Evolutionary conservation across 2,329 filamentous ascomycete species (phyloP), one percentile per base, ranked within the genome.

Genomic region (Stagonosporopsis chrysanthemi): DNA sequence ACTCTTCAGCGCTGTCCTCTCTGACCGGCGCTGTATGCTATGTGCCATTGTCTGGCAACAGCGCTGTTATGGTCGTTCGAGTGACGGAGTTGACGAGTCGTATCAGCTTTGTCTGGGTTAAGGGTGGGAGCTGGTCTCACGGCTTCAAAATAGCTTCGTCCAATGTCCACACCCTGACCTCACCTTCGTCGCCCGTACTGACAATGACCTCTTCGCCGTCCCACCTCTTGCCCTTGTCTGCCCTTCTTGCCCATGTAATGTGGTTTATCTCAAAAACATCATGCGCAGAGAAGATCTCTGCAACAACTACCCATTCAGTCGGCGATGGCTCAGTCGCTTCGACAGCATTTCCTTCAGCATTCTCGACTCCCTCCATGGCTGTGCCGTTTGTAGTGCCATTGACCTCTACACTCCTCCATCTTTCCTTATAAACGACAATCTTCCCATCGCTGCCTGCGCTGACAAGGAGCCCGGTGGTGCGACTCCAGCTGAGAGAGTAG

Each of bases 201-300:
- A 98, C 81, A 43, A 99, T 81, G 74, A 97, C 89, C 78, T 98
- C 94, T 68, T 97, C 91, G 23, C 77, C 82, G 1, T 84, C 83
- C n/a, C 56, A 82, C 61, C 78, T 81, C 71, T 83, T 83, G 1
- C 80, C 88, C 46, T 82, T 82, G 73, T 97, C 92, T 55, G 86
- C 90, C 55, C 93, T 83, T 66, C 84, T 86, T 64, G 92, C 92
- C 95, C 95, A 99, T 2, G 86, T 87, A 45, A 95, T 84, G 76
- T 97, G 92, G 70, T 99, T 99, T 62, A 98, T 84, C 78, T 99
- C 95, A 71, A 94, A 97, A 2, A 96, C 91, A 0, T 92, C 93
- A 74, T 99, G 95, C 2, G 89, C 91, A 31, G 88, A 88, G 44
- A 88, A 82, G 1, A 90, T 72, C n/a, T 85, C 84, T 0, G 87